Conservation (phyloP, 2,329 filamentous ascomycete genomes). For the Tolypocladium paradoxum region DNA sequence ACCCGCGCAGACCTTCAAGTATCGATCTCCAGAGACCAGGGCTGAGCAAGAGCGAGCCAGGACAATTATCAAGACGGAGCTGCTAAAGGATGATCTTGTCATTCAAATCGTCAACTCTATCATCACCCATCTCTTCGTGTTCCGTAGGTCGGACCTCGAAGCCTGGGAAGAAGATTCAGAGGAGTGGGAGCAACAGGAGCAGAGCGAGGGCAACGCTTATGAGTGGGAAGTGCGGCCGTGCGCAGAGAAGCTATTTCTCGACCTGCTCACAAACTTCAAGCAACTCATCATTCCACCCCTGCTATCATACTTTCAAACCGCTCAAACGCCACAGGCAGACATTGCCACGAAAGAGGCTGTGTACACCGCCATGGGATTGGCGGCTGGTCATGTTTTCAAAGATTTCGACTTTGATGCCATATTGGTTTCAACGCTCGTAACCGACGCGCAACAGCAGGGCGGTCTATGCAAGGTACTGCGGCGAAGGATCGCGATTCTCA, state of each 20-base stretch:
- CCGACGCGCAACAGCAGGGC: conserved; percentile 59
- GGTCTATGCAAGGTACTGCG: conserved; percentile 69
- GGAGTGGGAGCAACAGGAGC: conserved; percentile 88
- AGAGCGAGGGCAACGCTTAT: conserved; percentile 73
- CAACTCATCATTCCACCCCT: conserved; percentile 68
- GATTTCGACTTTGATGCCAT: conserved; percentile 77
- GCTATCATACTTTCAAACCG: conserved; percentile 70
- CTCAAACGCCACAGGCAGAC: conserved; percentile 54
- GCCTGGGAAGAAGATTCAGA: conserved; percentile 93
- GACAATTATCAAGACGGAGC: conserved; percentile 55
- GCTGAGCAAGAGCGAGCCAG: conserved; percentile 64
- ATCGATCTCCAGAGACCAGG: conserved; percentile 62
- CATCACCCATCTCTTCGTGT: conserved; percentile 80
- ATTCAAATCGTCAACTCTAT: conserved; percentile 73
- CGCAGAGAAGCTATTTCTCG: conserved; percentile 86
- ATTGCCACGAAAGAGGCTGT: conserved; percentile 86
- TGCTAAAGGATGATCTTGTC: conserved; percentile 69
- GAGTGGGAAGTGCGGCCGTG: conserved; percentile 90
- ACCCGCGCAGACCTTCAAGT: conserved; percentile 73
- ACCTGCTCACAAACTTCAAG: conserved; percentile 84
- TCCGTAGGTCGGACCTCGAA: conserved; percentile 72
- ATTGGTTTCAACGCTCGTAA: conserved; percentile 61
- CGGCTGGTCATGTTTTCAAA: conserved; percentile 63
- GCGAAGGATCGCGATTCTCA: conserved; percentile 75
- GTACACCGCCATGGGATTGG: conserved; percentile 83